Base-by-base conservation (phyloP, 1,284 basidiomycete genomes). In the Phaffia rhodozyma region DNA sequence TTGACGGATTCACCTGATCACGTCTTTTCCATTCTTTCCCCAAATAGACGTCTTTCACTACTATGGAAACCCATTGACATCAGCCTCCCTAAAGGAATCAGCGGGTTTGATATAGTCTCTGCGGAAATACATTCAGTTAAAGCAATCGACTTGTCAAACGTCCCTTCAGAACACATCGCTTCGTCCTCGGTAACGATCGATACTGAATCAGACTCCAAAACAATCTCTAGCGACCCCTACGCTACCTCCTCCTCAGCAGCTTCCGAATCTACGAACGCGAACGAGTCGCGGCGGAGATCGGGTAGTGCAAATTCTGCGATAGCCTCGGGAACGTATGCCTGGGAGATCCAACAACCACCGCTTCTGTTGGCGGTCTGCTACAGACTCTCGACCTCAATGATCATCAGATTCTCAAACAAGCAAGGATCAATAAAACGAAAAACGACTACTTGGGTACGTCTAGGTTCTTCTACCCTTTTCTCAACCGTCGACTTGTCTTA, bases 61-160 rank as follows among this genome's bases (percentile, higher is more conserved):
- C 69, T 77, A 0, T 77, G 75, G 73, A 76, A 76, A 66, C 72
- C 76, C 0, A 62, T 77, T 49, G 75, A 76, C 55, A 72, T 76
- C 32, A 51, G 65, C 27, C 67, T 77, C 3, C 73, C 75, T 1
- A 64, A 61, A 1, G 69, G 69, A 16, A 65, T 75, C 25, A 72
- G 72, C 5, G 71, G 72, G 9, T 76, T 69, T 67, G 76, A 77
- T 55, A 67, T 73, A 0, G 72, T 72, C 5, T 74, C 75, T 5
- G 67, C 75, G 27, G 70, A 72, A 34, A 58, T 77, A 38, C 69
- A 67, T 50, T n/a, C 23, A 20, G 30, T 64, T 30, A 6, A 64
- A 67, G 11, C 50, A 74, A 16, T 59, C 70, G 1, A 69, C 70
- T 1, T 70, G 67, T 1, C 68, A 70, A 34, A 38, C 68, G 4